Conservation (phyloP, 2,329 filamentous ascomycete species). For the Beauveria sp. region DNA sequence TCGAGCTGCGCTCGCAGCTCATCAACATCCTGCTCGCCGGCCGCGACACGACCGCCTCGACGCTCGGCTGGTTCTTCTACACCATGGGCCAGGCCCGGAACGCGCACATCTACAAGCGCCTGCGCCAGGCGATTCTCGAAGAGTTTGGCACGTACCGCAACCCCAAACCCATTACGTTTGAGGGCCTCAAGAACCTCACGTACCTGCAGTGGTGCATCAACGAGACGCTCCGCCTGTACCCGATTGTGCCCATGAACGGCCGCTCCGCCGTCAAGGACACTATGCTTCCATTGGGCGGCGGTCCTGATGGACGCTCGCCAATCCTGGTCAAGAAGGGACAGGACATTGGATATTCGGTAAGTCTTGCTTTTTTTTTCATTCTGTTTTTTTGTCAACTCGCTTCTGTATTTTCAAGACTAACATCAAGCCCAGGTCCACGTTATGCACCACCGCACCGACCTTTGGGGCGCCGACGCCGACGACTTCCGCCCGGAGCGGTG, state of each 20-base stretch:
- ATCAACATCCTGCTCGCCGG: conserved; percentile 39
- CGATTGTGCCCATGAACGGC: conserved; percentile 18
- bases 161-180: conserved; percentile 20
- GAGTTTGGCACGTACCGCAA: conserved; percentile 41
- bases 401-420: conserved; percentile 11
- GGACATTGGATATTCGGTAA: conserved; percentile 28
- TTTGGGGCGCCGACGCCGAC: conserved; percentile 32
- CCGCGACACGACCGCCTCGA: conserved; percentile 45
- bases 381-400: too few relatives aligned
- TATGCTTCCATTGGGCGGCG: conserved; percentile 43
- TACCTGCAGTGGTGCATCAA: conserved; percentile 21
- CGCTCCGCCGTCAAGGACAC: conserved; percentile 31
- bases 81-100: conserved; percentile 30
- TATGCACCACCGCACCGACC: conserved; percentile 31
- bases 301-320: conserved; percentile 36
- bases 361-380: not conserved
- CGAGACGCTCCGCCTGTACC: conserved; percentile 18
- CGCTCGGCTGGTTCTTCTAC: conserved; percentile 41
- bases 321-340: conserved; percentile 42
- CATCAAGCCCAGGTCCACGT: conserved; percentile 8
- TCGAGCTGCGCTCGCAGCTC: conserved; percentile 22
- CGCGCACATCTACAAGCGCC: conserved; percentile 30
- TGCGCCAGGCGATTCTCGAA: conserved; percentile 33
- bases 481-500: conserved; percentile 35
- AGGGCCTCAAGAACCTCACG: conserved; percentile 17